Evolutionary conservation across 257 asterid genomes (phyloP).

Genomic region (Salvia rosmarinus): DNA sequence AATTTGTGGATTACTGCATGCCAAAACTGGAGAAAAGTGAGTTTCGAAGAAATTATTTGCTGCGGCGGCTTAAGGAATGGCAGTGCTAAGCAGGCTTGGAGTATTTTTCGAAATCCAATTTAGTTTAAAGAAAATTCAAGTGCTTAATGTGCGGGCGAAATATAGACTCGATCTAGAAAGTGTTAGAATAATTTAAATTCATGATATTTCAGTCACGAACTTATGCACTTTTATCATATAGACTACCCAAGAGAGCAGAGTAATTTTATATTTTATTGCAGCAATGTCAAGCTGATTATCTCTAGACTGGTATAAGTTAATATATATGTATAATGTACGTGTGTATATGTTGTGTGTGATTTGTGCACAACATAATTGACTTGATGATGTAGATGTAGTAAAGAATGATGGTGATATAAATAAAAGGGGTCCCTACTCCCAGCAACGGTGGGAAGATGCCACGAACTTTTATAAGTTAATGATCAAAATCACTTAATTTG

Average conservation of each 20-base stretch:
- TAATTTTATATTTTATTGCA: too few species aligned
- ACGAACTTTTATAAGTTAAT: neutral
- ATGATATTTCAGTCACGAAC: neutral
- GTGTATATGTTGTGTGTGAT: neutral
- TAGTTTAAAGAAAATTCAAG: neutral
- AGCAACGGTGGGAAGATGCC: conserved; percentile 39
- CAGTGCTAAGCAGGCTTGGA: neutral
- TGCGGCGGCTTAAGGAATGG: neutral
- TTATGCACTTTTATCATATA: too few species aligned
- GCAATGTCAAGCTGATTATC: too few species aligned
- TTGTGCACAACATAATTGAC: conserved; percentile 31
- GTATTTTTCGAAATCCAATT: neutral
- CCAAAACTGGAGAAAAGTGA: neutral
- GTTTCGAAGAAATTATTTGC: conserved; percentile 1
- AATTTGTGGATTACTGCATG: neutral
- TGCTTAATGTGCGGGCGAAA: neutral
- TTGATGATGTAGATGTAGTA: neutral
- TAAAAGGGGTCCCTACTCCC: conserved; percentile 22
- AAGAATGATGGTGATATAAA: neutral
- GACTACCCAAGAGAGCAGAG: too few species aligned
- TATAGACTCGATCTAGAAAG: neutral
- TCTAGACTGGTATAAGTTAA: too few species aligned
- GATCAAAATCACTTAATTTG: neutral
- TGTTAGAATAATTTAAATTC: neutral
- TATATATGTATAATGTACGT: too few species aligned